Evolutionary conservation across 768 basidiomycete species (phyloP).

Genomic region (Lactarius tabidus): DNA sequence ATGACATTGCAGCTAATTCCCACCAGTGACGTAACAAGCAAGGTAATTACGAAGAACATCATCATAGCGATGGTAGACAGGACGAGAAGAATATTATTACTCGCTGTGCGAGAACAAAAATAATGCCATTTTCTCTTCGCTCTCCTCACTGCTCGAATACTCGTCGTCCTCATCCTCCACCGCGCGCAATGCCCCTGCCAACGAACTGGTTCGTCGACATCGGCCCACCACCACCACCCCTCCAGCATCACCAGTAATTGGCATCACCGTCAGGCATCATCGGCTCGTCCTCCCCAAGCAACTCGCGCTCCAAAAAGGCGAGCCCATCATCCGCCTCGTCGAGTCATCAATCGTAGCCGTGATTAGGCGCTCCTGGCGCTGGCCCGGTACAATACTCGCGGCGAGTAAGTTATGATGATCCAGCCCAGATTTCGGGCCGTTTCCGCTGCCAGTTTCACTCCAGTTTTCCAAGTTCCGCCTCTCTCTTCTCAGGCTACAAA

Average conservation of each 20-base stretch:
- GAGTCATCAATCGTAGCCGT: no score
- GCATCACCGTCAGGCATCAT: slow-evolving; percentile 27
- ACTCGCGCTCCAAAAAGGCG: slow-evolving; percentile 24
- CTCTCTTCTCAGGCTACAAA: no score
- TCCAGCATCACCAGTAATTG: slow-evolving; percentile 27
- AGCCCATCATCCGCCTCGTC: slow-evolving; percentile 38
- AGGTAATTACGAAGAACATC: slow-evolving; percentile 3
- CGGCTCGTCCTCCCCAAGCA: slow-evolving; percentile 21
- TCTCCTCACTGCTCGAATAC: slow-evolving; percentile 49
- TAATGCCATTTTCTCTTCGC: slow-evolving; percentile 33
- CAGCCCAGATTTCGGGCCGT: no score
- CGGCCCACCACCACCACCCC: slow-evolving; percentile 31
- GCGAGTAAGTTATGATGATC: no score
- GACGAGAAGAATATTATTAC: neutral
- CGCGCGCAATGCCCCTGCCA: slow-evolving; percentile 33
- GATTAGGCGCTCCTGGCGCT: no score
- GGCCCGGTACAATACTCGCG: no score
- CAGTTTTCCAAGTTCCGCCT: no score
- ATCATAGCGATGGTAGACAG: neutral
- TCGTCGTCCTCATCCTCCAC: slow-evolving; percentile 44
- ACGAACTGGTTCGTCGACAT: slow-evolving; percentile 51
- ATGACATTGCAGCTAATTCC: no score
- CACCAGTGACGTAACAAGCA: no score
- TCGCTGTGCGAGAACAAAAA: neutral
- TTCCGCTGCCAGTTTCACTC: no score